phyloP scores from a whole-genome alignment of 2,329 filamentous ascomycete genomes.

The Fusarium longipes region DNA sequence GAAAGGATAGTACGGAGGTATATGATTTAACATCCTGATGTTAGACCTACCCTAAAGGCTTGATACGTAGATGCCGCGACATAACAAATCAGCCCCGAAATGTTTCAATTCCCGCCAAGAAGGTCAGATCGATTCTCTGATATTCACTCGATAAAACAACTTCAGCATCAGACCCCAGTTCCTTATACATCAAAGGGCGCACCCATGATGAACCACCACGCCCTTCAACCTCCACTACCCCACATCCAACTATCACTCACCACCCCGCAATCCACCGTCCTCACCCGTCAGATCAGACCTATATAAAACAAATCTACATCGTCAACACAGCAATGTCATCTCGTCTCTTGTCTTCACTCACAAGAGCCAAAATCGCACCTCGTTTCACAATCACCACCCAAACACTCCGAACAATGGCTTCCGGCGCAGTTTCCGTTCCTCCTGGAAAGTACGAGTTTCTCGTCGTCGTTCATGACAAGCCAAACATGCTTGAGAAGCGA shows the following conservation, averaged over 20 bases:
- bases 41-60: background rate
- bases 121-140: no score
- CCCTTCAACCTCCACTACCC: slow-evolving; percentile 29
- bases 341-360: slow-evolving; percentile 23
- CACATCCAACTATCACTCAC: slow-evolving; percentile 5
- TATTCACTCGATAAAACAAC: no score
- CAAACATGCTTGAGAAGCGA: slow-evolving; percentile 69
- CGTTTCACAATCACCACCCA: slow-evolving; percentile 25
- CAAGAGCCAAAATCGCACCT: slow-evolving; percentile 8
- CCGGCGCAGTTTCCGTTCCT: slow-evolving; percentile 39
- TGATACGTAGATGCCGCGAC: background rate
- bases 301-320: slow-evolving; percentile 11
- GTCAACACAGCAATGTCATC: slow-evolving; percentile 23
- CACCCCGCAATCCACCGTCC: slow-evolving; percentile 28
- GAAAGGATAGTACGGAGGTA: no score
- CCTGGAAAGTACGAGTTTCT: slow-evolving; percentile 70
- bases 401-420: slow-evolving; percentile 50
- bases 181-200: slow-evolving; percentile 20
- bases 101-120: background rate
- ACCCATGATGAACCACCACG: slow-evolving; percentile 11
- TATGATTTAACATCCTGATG: no score
- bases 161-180: background rate
- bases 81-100: background rate
- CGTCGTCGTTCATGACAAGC: slow-evolving; percentile 75
- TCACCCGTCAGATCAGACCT: background rate